phyloP scores from a whole-genome alignment of 2,329 filamentous ascomycete genomes.

The Volutella citrinella region DNA sequence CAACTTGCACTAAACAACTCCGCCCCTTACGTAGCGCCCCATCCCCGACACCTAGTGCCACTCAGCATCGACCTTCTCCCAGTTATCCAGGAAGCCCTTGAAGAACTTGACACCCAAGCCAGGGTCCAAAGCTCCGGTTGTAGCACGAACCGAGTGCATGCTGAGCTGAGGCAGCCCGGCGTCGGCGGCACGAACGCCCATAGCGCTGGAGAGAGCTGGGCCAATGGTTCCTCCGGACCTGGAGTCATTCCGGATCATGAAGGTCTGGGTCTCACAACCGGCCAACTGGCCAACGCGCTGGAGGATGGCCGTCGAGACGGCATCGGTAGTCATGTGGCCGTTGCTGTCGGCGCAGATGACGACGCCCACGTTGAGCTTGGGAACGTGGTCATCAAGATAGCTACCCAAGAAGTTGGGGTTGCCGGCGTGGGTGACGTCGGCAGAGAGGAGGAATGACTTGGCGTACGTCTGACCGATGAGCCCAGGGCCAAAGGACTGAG shows the following conservation, averaged over 20 bases:
- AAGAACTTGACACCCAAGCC: constrained; percentile 86
- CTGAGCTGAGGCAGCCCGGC: constrained; percentile 87
- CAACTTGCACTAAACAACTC: too few relatives aligned
- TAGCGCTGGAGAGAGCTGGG: constrained; percentile 76
- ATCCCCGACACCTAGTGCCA: constrained; percentile 62
- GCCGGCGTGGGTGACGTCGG: constrained; percentile 89
- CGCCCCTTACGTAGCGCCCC: too few relatives aligned
- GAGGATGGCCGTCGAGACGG: constrained; percentile 77
- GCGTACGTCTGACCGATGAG: constrained; percentile 80
- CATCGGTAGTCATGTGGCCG: constrained; percentile 94
- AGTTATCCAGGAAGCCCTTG: constrained; percentile 83
- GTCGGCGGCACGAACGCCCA: constrained; percentile 81
- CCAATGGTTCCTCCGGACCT: constrained; percentile 93
- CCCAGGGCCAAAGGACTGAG: constrained; percentile 51
- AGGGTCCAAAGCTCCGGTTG: constrained; percentile 80
- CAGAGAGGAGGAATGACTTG: constrained; percentile 86
- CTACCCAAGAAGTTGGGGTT: constrained; percentile 88
- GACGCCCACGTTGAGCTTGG: constrained; percentile 84
- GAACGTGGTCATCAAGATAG: constrained; percentile 83
- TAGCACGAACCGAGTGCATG: constrained; percentile 92
- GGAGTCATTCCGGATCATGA: constrained; percentile 93
- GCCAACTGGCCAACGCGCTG: constrained; percentile 73
- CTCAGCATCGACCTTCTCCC: constrained; percentile 79
- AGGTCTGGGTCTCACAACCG: constrained; percentile 73
- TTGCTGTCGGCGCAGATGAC: constrained; percentile 79